phyloP scores from a whole-genome alignment of 225 moss, liverwort and hornwort genomes.

The Rhytidiadelphus loreus region DNA sequence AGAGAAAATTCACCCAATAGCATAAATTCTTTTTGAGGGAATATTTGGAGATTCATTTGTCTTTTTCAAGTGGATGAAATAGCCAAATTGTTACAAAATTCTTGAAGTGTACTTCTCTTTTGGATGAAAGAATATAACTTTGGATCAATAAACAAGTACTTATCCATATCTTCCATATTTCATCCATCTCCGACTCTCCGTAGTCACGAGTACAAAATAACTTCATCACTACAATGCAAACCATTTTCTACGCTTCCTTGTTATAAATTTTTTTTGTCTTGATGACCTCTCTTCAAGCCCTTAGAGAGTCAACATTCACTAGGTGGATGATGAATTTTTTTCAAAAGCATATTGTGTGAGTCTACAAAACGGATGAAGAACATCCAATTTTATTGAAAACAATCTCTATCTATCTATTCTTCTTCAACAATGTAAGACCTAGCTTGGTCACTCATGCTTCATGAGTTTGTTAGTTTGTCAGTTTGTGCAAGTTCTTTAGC shows the following conservation, averaged over 20 bases:
- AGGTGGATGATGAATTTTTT: background rate
- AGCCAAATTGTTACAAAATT: background rate
- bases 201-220: background rate
- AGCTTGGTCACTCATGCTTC: background rate
- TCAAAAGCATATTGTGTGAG: background rate
- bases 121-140: background rate
- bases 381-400: background rate
- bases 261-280: background rate
- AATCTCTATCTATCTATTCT: rapidly evolving
- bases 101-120: background rate
- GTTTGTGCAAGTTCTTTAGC: background rate
- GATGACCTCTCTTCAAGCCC: background rate
- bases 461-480: too few relatives aligned
- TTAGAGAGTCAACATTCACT: background rate
- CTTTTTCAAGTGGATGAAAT: background rate
- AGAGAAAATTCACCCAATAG: background rate
- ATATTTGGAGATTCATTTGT: background rate
- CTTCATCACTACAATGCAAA: background rate
- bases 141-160: background rate
- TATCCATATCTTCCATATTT: background rate
- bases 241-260: background rate
- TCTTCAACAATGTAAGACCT: background rate
- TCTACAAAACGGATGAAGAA: background rate
- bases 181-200: background rate
- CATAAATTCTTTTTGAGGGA: background rate